Base-by-base conservation (phyloP, 2,329 filamentous ascomycete genomes). In the Colletotrichum musae region DNA sequence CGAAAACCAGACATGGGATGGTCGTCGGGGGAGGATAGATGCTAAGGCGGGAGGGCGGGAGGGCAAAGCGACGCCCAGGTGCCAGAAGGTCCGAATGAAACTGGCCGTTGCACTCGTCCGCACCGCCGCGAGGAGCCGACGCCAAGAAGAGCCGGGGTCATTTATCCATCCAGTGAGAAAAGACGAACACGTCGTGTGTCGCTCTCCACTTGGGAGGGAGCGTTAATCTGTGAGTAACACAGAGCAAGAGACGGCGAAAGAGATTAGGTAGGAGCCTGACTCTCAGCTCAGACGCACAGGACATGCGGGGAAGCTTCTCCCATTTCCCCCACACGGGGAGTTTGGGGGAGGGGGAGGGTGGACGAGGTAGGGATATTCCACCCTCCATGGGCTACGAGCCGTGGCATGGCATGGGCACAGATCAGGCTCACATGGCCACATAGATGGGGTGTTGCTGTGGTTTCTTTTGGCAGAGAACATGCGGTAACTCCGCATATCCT, bases 11-110 rank as follows among this genome's bases (percentile, higher is more conserved):
- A 4, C 21, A 24, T 24, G 21, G 21, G 21, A 24, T 24, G 3
- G 58, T n/a, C 15, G 24, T 53, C 18, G 45, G 58, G 48, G 28
- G 43, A 32, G 32, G 32, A n/a, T 16, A 18, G 18, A 28, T 64
- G 45, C 67, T 50, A 57, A 70, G 67, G 62, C 67, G 67, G 67
- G 26, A 70, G 39, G 45, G 57, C 67, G 67, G 67, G 66, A 69
- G 50, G 45, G 43, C 21, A 56, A 69, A 57, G 67, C 67, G 51
- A 45, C 36, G 36, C 50, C 45, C 62, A 66, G 56, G 52, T 62
- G 32, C 58, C 28, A 68, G 68, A 70, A 62, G 68, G 68, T 68
- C 68, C 68, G 68, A 70, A 70, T 70, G 52, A 59, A 43, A 68
- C 47, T 63, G 52, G 36, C 24, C 56, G 59, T 68, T 58, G 43